phyloP scores from a whole-genome alignment of 768 basidiomycete species.

The Amanita exitialis region DNA sequence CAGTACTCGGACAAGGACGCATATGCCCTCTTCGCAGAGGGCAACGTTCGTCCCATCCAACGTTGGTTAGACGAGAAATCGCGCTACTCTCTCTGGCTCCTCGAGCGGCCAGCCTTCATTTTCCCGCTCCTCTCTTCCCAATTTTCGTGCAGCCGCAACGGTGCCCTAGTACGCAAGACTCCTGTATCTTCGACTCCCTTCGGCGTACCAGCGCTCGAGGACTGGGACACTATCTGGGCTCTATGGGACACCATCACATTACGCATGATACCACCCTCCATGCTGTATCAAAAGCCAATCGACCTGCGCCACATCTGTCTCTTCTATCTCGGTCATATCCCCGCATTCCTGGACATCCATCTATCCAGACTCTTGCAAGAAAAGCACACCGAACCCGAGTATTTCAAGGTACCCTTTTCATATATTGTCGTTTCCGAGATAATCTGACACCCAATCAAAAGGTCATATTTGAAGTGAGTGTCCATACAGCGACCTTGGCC shows the following conservation, averaged over 20 bases:
- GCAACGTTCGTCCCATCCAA: constrained; percentile 76
- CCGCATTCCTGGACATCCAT: constrained; percentile 87
- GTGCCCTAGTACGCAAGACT: constrained; percentile 11
- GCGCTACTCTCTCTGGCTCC: constrained; percentile 80
- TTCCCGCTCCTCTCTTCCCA: constrained; percentile 56
- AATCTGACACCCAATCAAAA: constrained; percentile 14
- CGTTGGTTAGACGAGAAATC: constrained; percentile 71
- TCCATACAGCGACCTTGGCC: neutral
- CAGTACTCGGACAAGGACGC: constrained; percentile 78
- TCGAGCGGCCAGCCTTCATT: constrained; percentile 76
- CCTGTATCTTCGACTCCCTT: constrained; percentile 32
- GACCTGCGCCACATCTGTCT: constrained; percentile 91
- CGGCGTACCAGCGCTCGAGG: constrained; percentile 58
- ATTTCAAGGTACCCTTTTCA: constrained; percentile 48
- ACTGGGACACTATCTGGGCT: constrained; percentile 82
- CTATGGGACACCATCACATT: constrained; percentile 82
- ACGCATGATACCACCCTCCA: constrained; percentile 77
- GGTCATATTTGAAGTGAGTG: constrained; percentile 66
- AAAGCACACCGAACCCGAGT: constrained; percentile 74
- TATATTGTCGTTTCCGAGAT: constrained; percentile 6
- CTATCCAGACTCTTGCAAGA: constrained; percentile 66
- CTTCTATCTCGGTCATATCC: constrained; percentile 96
- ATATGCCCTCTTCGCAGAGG: constrained; percentile 55
- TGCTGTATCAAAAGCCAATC: constrained; percentile 88
- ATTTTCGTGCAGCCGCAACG: constrained; percentile 11